phyloP scores from a whole-genome alignment of 2,329 filamentous ascomycete species.

The Phialophora macrospora region DNA sequence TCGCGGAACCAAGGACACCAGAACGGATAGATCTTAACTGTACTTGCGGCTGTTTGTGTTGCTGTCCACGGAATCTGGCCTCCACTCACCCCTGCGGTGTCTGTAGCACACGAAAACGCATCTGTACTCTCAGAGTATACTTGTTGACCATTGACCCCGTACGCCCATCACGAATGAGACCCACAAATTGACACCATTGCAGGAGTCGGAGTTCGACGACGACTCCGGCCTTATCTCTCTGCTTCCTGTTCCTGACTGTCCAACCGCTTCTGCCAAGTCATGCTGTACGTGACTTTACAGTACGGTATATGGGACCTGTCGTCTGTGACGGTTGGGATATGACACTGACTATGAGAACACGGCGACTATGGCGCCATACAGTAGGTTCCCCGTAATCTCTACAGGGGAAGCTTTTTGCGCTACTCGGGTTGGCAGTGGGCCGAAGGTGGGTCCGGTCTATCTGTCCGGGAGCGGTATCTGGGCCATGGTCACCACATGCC shows the following conservation, averaged over 20 bases:
- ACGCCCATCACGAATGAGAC: slow-evolving; percentile 16
- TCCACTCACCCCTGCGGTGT: not conserved
- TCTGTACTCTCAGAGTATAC: not conserved
- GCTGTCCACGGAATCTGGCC: not conserved
- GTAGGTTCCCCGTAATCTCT: too few species aligned
- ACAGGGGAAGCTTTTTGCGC: too few species aligned
- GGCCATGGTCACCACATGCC: too few species aligned
- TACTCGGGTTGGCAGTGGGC: too few species aligned
- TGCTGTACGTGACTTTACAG: too few species aligned
- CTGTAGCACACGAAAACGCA: not conserved
- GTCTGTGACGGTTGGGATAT: too few species aligned
- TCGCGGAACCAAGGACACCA: not conserved
- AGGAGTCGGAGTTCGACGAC: slow-evolving; percentile 18
- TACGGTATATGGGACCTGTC: too few species aligned
- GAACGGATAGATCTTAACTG: not conserved
- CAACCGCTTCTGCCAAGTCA: too few species aligned
- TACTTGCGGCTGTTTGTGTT: not conserved
- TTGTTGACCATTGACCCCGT: not conserved
- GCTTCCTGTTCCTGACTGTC: not conserved
- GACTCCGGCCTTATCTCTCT: not conserved
- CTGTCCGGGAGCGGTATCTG: too few species aligned
- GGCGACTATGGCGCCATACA: too few species aligned
- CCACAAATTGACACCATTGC: slow-evolving; percentile 25
- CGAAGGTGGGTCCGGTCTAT: too few species aligned
- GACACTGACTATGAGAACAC: too few species aligned